Evolutionary conservation across 352 stramenopile genomes (phyloP).

Genomic region (Phytophthora hibernalis): DNA sequence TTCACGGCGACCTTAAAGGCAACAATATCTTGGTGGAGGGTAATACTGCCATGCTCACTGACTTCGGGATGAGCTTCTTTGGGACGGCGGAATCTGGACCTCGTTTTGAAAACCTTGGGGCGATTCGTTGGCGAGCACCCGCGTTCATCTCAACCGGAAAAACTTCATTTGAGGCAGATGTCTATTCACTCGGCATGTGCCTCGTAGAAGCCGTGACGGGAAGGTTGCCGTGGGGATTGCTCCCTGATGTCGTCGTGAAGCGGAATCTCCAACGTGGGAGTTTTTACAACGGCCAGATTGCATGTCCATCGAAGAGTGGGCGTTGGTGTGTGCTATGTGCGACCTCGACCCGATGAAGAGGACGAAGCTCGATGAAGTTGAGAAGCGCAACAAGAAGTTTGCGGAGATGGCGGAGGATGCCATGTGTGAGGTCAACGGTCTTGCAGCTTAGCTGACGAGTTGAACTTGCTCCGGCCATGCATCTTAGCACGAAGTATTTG

Average conservation of each 20-base stretch:
- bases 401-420: neutral
- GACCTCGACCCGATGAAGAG: slow-evolving; percentile 1
- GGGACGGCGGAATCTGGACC: neutral
- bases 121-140: slow-evolving; percentile 11
- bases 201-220: slow-evolving; percentile 13
- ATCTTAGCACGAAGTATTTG: too few relatives aligned
- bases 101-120: slow-evolving; percentile 5
- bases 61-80: slow-evolving; percentile 20
- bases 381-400: slow-evolving; percentile 2
- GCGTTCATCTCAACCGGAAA: slow-evolving; percentile 4
- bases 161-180: slow-evolving; percentile 13
- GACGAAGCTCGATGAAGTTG: slow-evolving; percentile 9
- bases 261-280: slow-evolving; percentile 1
- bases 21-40: slow-evolving; percentile 17
- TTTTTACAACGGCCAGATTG: slow-evolving; percentile 4
- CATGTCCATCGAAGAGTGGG: slow-evolving; percentile 10
- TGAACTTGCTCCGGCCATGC: too few relatives aligned
- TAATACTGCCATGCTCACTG: slow-evolving; percentile 8
- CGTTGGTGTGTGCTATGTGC: slow-evolving; percentile 15
- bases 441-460: too few relatives aligned
- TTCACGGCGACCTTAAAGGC: slow-evolving; percentile 14
- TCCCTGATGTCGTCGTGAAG: neutral
- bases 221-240: neutral
- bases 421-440: neutral
- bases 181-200: slow-evolving; percentile 17